phyloP scores from a whole-genome alignment of 2,329 filamentous ascomycete species.

The Aspergillus tanneri region DNA sequence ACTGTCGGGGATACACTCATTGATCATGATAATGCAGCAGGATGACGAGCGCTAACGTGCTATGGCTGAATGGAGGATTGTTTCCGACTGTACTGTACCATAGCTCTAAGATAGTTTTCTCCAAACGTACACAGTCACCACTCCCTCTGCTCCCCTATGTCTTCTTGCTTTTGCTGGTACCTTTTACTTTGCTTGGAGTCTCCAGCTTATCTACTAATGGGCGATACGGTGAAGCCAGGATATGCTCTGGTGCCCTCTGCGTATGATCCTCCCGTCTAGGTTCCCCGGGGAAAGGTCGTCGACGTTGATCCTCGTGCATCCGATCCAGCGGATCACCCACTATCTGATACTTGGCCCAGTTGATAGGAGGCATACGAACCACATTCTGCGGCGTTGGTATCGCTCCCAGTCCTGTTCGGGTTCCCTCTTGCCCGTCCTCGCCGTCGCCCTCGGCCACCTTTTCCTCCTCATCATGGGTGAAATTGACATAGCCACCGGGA shows the following conservation, averaged over 20 bases:
- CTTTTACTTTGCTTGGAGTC: conserved; percentile 31
- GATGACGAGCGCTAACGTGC: conserved; percentile 7
- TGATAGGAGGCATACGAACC: conserved; percentile 82
- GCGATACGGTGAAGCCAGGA: conserved; percentile 59
- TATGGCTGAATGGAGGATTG: conserved; percentile 2
- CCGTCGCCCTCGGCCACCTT: conserved; percentile 38
- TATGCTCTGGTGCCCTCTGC: conserved; percentile 49
- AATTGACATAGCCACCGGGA: conserved; percentile 33
- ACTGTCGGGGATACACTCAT: not conserved
- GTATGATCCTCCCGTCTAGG: conserved; percentile 35
- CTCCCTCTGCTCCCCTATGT: conserved; percentile 15
- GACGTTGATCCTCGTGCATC: conserved; percentile 76
- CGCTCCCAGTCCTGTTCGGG: conserved; percentile 52
- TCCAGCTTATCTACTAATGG: conserved; percentile 56
- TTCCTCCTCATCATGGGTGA: conserved; percentile 38
- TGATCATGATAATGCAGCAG: not conserved
- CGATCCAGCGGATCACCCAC: conserved; percentile 80
- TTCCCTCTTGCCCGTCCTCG: conserved; percentile 15
- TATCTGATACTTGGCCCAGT: conserved; percentile 94
- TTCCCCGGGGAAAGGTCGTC: conserved; percentile 55
- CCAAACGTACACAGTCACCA: not conserved
- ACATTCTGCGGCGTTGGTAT: conserved; percentile 79
- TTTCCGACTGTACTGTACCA: not conserved
- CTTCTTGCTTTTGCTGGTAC: conserved; percentile 36
- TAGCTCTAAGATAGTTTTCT: not conserved